phyloP scores from a whole-genome alignment of 768 basidiomycete species.

The Tricholoma bakamatsutake region DNA sequence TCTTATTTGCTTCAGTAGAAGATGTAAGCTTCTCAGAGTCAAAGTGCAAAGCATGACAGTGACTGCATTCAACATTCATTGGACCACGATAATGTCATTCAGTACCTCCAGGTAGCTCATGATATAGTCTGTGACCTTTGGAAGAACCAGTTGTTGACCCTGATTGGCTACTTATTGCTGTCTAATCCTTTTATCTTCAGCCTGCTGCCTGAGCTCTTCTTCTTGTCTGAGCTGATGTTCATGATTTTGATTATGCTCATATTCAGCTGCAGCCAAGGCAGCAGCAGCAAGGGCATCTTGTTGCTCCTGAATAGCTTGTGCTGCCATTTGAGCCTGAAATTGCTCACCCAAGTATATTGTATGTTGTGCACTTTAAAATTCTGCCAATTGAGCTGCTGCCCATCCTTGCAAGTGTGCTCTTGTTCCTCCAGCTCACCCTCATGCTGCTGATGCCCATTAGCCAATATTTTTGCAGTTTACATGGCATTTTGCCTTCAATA shows the following conservation, averaged over 20 bases:
- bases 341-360: not conserved
- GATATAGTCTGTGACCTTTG: not conserved
- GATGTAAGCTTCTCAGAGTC: constrained; percentile 1
- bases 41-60: constrained; percentile 10
- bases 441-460: not conserved
- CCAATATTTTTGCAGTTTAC: not conserved
- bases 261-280: no score
- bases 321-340: not conserved
- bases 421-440: not conserved
- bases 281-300: not conserved
- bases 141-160: not conserved
- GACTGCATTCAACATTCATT: constrained; percentile 2
- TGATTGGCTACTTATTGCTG: not conserved
- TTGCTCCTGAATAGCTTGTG: not conserved
- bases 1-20: not conserved
- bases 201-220: not conserved
- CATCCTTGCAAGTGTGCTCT: not conserved
- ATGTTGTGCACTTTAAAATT: not conserved
- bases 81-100: not conserved
- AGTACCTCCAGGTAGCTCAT: not conserved
- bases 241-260: not conserved
- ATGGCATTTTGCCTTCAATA: not conserved
- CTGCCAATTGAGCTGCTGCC: not conserved
- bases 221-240: not conserved
- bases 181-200: not conserved